phyloP scores from a whole-genome alignment of 495 filamentous ascomycete genomes.

The Chaetomium cochliodes region DNA sequence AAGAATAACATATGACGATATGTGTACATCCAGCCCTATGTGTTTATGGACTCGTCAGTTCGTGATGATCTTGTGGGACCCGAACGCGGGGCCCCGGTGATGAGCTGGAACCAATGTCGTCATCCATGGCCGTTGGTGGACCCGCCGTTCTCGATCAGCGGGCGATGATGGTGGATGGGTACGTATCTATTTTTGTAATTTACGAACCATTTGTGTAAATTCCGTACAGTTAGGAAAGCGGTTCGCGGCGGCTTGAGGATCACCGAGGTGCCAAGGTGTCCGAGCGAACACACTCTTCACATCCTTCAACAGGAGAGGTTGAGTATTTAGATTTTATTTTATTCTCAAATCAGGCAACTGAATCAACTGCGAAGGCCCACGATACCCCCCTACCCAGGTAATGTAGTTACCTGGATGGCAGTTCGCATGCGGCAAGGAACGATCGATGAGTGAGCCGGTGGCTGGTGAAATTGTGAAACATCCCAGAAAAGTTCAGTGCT shows the following conservation, averaged over 20 bases:
- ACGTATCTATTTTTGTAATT: not conserved
- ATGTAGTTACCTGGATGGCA: not conserved
- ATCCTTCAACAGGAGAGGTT: no score
- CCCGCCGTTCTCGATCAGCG: not conserved
- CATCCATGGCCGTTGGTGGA: not conserved
- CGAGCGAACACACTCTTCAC: no score
- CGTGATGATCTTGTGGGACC: not conserved
- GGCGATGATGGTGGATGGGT: not conserved
- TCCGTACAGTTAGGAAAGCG: no score
- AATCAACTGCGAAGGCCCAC: no score
- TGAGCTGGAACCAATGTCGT: slow-evolving; percentile 1
- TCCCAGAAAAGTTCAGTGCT: not conserved
- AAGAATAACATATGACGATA: no score
- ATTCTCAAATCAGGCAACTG: no score
- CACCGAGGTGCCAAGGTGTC: no score
- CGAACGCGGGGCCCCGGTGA: not conserved
- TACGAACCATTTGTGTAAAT: not conserved
- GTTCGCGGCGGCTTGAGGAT: no score
- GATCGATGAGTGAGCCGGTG: not conserved
- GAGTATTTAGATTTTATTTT: no score
- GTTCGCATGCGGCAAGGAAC: not conserved
- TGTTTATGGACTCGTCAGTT: not conserved
- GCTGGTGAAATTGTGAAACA: not conserved
- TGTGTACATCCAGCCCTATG: not conserved
- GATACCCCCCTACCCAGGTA: no score